Evolutionary conservation across 495 filamentous ascomycete genomes (phyloP).

Genomic region (Terfezia claveryi): DNA sequence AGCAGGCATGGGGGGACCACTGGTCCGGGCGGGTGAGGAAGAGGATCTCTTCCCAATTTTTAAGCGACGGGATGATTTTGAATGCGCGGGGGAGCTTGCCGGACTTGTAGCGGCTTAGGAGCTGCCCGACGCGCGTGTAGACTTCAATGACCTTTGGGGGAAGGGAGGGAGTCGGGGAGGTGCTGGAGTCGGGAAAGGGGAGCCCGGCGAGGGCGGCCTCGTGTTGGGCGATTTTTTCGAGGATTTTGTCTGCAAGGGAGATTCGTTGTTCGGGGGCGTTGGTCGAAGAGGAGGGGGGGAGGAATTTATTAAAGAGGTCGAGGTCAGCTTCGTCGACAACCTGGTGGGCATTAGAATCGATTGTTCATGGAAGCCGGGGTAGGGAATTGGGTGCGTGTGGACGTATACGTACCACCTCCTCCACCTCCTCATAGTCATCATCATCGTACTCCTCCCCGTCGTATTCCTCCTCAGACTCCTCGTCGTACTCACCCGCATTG

Average conservation of each 20-base stretch:
- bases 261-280: constrained; percentile 34
- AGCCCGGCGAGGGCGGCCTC: constrained; percentile 41
- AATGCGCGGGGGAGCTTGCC: constrained; percentile 91
- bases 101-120: constrained; percentile 82
- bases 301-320: constrained; percentile 73
- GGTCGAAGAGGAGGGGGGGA: constrained; percentile 28
- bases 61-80: constrained; percentile 82
- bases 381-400: neutral
- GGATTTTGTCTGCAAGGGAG: constrained; percentile 75
- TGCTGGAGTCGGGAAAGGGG: constrained; percentile 28
- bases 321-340: constrained; percentile 81
- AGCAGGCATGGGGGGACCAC: constrained; percentile 76
- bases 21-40: constrained; percentile 55
- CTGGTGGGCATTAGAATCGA: constrained; percentile 15
- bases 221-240: constrained; percentile 81
- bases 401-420: constrained; percentile 35
- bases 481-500: constrained; percentile 34
- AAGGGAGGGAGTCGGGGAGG: constrained; percentile 64
- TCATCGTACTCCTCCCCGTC: constrained; percentile 35
- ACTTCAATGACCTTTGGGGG: constrained; percentile 85
- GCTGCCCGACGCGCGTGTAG: constrained; percentile 66
- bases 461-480: constrained; percentile 34
- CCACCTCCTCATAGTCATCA: constrained; percentile 31
- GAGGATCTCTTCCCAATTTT: constrained; percentile 74
- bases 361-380: neutral